These are phyloP conservation scores for Pestalotiopsis sp. DNA, from an alignment of 2,329 filamentous ascomycete species.

Conservation along the genomic window DNA sequence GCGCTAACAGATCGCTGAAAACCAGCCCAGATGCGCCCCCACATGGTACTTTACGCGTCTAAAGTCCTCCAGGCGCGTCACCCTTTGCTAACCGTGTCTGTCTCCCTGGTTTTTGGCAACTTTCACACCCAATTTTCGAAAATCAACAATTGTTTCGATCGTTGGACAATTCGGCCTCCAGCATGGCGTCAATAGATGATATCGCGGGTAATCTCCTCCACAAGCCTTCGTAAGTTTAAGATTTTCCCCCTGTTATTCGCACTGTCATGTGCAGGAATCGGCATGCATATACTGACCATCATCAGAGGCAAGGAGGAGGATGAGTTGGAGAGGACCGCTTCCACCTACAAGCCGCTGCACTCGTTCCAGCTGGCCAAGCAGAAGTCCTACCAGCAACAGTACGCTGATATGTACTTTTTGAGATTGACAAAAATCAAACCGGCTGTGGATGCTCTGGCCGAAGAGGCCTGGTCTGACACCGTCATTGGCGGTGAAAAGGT, in stretches of 20 bases:
- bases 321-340: conserved; percentile 53
- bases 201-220: conserved; percentile 46
- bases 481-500: conserved; percentile 78
- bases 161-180: conserved; percentile 12
- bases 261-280: neutral
- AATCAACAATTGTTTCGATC: neutral
- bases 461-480: conserved; percentile 76
- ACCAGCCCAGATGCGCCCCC: neutral
- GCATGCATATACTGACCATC: neutral
- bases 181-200: conserved; percentile 49
- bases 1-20: neutral
- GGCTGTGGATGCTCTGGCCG: conserved; percentile 73
- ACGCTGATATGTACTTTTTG: conserved; percentile 96
- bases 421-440: conserved; percentile 87
- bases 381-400: conserved; percentile 89
- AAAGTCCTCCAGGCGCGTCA: conserved; percentile 20
- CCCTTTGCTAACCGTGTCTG: neutral
- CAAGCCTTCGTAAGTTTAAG: conserved; percentile 48
- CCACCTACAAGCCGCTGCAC: conserved; percentile 72
- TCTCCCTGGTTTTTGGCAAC: neutral
- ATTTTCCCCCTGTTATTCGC: conserved; percentile 7
- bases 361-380: conserved; percentile 74
- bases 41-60: conserved; percentile 35
- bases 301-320: conserved; percentile 39
- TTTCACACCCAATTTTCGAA: neutral